phyloP scores from a whole-genome alignment of 306 rosid species.

The Cucumis melo region DNA sequence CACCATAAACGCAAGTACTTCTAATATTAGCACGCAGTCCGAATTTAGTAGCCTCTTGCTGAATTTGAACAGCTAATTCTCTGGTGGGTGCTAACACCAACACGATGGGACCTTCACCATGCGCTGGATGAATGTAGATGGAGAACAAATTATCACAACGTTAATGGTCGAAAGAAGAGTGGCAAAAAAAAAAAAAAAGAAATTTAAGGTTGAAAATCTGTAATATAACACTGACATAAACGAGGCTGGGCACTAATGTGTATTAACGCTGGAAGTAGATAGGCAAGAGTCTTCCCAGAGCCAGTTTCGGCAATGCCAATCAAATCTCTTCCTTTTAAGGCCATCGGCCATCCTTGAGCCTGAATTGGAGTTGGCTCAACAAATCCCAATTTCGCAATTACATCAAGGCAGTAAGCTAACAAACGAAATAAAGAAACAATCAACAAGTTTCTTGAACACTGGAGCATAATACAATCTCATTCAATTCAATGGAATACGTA shows the following conservation, averaged over 20 bases:
- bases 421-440: conserved; percentile 4
- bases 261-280: conserved; percentile 76
- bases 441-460: background rate
- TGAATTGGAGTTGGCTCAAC: conserved; percentile 94
- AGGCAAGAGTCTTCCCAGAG: conserved; percentile 88
- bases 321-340: conserved; percentile 86
- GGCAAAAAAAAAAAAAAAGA: background rate
- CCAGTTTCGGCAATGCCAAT: conserved; percentile 98
- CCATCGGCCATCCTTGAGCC: conserved; percentile 99
- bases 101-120: conserved; percentile 82
- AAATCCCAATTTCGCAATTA: conserved; percentile 79
- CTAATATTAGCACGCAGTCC: conserved; percentile 37
- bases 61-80: conserved; percentile 94
- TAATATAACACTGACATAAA: conserved; percentile 35
- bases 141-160: conserved; percentile 10
- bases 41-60: conserved; percentile 72
- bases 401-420: conserved; percentile 74
- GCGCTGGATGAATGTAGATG: conserved; percentile 25
- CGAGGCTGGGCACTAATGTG: conserved; percentile 91
- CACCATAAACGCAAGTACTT: conserved; percentile 83
- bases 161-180: background rate
- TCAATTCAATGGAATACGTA: background rate
- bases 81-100: conserved; percentile 85
- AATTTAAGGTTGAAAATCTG: background rate
- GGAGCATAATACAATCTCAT: background rate